Base-by-base conservation (phyloP, 345 rosid species). In the Linum lewisii region DNA sequence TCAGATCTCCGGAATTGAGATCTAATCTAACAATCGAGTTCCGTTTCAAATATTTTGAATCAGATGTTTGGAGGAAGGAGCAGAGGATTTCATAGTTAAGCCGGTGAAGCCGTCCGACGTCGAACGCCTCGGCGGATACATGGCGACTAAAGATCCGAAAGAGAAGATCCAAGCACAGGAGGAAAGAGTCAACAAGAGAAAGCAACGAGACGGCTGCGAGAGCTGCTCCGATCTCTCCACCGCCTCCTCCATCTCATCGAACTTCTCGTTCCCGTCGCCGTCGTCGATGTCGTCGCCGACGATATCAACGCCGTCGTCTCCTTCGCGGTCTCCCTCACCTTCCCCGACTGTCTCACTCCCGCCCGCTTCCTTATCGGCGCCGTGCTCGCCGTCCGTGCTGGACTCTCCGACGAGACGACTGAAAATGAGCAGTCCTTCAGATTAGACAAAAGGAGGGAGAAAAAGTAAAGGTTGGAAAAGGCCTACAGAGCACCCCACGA, bases 11-110 rank as follows among this genome's bases (percentile, higher is more conserved):
- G 4, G 20, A 20, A 51, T 22, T 32, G 55, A 13, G 22, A 44
- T 23, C n/a, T n/a, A 29, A 44, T 23, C n/a, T n/a, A 7, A 11
- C 47, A 11, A 16, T 1, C 18, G 4, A 11, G 1, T 2, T 26
- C 18, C 14, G 22, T 58, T 42, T 25, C 38, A 11, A 32, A 23
- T 34, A 58, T 51, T 51, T 14, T 62, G 61, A 7, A 52, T 60
- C 75, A 87, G 98, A 38, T 93, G 99, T 61, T 77, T 93, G 42
- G 97, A 89, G 77, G 95, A 89, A 83, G 99, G 99, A 7, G 99
- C 99, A 1, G 83, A 89, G 74, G 95, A 86, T 21, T 93, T 88
- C 51, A 75, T 93, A 65, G 73, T 89, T 59, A 93, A 93, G 73
- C 99, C 99, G 38, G 94, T 93, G 80, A 93, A 93, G 69, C 73